Evolutionary conservation across 179 eudicot genomes (phyloP), one percentile per base, ranked within the genome.

Genomic region (Silene vulgaris): DNA sequence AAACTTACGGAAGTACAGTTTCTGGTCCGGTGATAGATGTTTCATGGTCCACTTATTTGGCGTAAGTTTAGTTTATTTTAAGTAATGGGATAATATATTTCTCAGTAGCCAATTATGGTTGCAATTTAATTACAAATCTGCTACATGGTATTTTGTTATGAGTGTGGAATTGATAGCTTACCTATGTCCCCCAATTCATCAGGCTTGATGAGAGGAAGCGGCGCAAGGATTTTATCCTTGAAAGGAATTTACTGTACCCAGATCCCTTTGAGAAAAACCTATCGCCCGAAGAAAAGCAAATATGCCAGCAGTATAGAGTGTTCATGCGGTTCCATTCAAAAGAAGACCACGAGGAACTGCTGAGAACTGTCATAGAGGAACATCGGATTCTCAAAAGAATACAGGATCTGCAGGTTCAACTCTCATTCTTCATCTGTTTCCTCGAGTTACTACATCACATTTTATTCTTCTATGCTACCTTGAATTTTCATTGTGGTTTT

Each of bases 141-240:
- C 32, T 50, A 68, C 37, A 30, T 32, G 40, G 3, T 37, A 65
- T 30, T 6, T 19, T 67, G 21, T 54, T 23, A 30, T 20, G 40
- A 21, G 13, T 29, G 26, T 62, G 59, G 65, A 19, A 68, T n/a
- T 20, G 9, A 74, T 35, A 32, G 37, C 76, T 12, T 19, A 2
- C 28, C 32, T 9, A 5, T 20, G 5, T 78, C 11, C 40, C 67
- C 20, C 50, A 60, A 16, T 40, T 56, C 17, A 68, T 67, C 80
- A 91, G 97, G 89, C 91, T 92, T 76, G 96, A 91, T 71, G 97
- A 92, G 86, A 92, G 97, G 84, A 89, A 92, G 80, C 87, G 92
- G n/a, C 82, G 95, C 81, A 91, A 92, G 76, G 89, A 91, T 73
- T 92, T 92, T 76, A 81, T 92, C 37, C 84, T 91, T 78, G 96